Conservation (phyloP, 2,329 filamentous ascomycete genomes). For the Hymenoscyphus fructigenus region DNA sequence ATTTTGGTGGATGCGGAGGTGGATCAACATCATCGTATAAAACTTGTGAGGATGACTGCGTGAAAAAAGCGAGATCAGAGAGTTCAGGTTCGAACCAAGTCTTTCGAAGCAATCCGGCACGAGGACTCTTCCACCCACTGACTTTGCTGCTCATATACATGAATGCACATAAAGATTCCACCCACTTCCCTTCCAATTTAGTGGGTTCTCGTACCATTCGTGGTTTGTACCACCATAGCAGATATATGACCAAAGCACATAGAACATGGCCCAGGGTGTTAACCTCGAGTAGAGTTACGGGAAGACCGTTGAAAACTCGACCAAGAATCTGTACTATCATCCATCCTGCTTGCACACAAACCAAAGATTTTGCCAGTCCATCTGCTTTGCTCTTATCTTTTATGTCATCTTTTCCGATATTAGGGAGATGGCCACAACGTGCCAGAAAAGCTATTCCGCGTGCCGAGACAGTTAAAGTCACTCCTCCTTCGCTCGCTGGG, state of each 20-base stretch:
- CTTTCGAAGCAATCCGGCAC: not conserved
- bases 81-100: not conserved
- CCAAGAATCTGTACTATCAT: slow-evolving; percentile 30
- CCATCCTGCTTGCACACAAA: slow-evolving; percentile 32
- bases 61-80: not conserved
- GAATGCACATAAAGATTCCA: slow-evolving; percentile 15
- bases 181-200: slow-evolving; percentile 13
- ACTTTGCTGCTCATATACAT: slow-evolving; percentile 20
- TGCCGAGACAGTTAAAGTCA: slow-evolving; percentile 7
- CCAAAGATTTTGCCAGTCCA: slow-evolving; percentile 31
- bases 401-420: slow-evolving; percentile 25
- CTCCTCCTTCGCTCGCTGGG: not conserved
- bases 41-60: not conserved
- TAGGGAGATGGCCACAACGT: slow-evolving; percentile 18
- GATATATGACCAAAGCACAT: slow-evolving; percentile 28
- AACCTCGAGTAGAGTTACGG: slow-evolving; percentile 33
- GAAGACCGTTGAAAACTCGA: slow-evolving; percentile 25
- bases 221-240: slow-evolving; percentile 35
- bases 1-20: not conserved
- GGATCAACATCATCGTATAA: not conserved
- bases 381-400: slow-evolving; percentile 34
- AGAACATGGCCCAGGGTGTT: slow-evolving; percentile 32
- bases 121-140: not conserved
- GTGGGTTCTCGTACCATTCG: slow-evolving; percentile 20
- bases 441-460: slow-evolving; percentile 16